Evolutionary conservation across 1,284 basidiomycete species (phyloP).

Genomic region (Singerocomus inundabilis): DNA sequence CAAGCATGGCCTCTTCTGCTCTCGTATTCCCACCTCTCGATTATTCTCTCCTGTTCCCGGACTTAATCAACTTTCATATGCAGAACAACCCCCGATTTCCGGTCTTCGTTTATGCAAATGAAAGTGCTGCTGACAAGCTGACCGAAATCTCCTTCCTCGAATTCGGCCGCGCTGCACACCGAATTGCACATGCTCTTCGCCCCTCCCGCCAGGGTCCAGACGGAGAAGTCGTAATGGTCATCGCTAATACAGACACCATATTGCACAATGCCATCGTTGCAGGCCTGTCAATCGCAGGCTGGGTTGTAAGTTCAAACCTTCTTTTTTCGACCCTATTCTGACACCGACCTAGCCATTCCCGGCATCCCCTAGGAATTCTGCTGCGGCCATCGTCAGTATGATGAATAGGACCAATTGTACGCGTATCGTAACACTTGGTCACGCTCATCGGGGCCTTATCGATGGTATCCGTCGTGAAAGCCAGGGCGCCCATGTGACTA

Average conservation of each 20-base stretch:
- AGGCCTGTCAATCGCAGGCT: constrained; percentile 5
- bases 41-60: constrained; percentile 4
- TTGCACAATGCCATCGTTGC: constrained; percentile 1
- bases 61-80: constrained; percentile 11
- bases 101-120: constrained; percentile 6
- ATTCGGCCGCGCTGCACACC: constrained; percentile 12
- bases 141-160: constrained; percentile 9
- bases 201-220: constrained; percentile 2
- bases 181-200: constrained; percentile 5
- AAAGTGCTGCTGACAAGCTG: background rate
- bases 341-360: constrained; percentile 1
- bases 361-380: constrained; percentile 9
- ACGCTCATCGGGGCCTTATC: background rate
- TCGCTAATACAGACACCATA: constrained; percentile 5
- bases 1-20: no score
- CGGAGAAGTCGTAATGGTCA: constrained; percentile 10
- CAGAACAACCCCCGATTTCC: background rate
- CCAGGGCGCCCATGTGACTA: background rate
- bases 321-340: background rate
- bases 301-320: background rate
- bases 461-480: constrained; percentile 1
- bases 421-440: background rate
- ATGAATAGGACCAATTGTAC: constrained; percentile 7
- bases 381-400: background rate
- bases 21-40: constrained; percentile 2